Evolutionary conservation across 441 rosid genomes (phyloP).

Genomic region (Populus hybrid): DNA sequence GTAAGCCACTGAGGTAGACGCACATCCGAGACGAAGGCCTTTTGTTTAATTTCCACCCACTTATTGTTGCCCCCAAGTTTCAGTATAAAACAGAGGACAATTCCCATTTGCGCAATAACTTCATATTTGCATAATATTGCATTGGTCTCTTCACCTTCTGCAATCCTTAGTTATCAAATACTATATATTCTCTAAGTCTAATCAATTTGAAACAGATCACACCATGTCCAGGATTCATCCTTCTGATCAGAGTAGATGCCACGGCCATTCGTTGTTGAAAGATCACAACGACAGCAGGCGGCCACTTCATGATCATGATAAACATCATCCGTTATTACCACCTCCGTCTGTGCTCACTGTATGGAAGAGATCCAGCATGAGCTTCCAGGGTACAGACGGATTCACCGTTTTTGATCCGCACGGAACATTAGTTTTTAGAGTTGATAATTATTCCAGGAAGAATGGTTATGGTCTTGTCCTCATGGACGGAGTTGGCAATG

Average conservation of each 20-base stretch:
- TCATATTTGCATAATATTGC: background rate
- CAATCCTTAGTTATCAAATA: background rate
- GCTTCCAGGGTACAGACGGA: conserved; percentile 58
- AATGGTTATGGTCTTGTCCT: conserved; percentile 35
- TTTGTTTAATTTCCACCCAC: background rate
- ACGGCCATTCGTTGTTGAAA: background rate
- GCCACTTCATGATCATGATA: background rate
- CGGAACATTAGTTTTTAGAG: conserved; percentile 43
- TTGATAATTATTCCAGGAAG: conserved; percentile 54
- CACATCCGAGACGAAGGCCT: conserved; percentile 6
- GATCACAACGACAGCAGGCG: background rate
- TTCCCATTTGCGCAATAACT: background rate
- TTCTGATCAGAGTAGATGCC: conserved; percentile 17
- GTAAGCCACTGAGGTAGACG: conserved; percentile 15
- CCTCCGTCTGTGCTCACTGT: conserved; percentile 33
- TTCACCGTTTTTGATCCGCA: conserved; percentile 45
- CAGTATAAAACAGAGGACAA: conserved; percentile 12
- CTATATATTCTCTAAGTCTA: background rate
- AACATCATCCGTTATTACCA: background rate
- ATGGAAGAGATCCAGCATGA: conserved; percentile 62
- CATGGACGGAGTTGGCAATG: conserved; percentile 56
- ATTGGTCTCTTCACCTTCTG: background rate
- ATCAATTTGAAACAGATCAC: background rate
- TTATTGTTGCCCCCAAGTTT: background rate
- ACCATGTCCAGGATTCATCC: conserved; percentile 50